Conservation (phyloP, 768 basidiomycete species). For the Psilocybe cubensis region DNA sequence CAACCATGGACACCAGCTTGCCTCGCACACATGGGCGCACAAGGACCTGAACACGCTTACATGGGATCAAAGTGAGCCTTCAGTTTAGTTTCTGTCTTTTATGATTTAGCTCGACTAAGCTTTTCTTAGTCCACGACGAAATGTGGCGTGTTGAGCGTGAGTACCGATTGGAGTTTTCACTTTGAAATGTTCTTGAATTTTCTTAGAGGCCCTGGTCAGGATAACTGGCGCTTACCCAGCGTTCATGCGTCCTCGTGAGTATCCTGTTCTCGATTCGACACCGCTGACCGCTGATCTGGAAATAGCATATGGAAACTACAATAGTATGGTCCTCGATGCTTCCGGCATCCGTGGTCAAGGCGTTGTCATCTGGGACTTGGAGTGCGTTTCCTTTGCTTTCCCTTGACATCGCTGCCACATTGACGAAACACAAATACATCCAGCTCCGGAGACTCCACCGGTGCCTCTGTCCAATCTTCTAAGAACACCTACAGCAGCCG, state of each 20-base stretch:
- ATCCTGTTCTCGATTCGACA: background rate
- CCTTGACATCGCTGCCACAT: too few relatives aligned
- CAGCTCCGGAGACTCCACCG: conserved; percentile 43
- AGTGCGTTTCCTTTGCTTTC: conserved; percentile 26
- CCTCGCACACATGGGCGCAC: conserved; percentile 39
- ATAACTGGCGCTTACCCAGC: conserved; percentile 39
- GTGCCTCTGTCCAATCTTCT: conserved; percentile 31
- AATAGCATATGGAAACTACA: conserved; percentile 43
- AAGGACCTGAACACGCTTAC: conserved; percentile 32
- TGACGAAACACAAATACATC: too few relatives aligned
- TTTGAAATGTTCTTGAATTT: background rate
- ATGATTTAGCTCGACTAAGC: background rate
- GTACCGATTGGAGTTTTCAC: background rate
- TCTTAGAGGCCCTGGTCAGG: conserved; percentile 29
- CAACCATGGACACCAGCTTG: conserved; percentile 35
- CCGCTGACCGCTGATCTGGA: background rate
- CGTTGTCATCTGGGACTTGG: conserved; percentile 41
- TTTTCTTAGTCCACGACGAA: conserved; percentile 30
- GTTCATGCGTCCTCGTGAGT: conserved; percentile 40
- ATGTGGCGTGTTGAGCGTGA: conserved; percentile 29
- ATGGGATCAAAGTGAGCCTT: conserved; percentile 10
- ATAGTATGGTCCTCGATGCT: conserved; percentile 37
- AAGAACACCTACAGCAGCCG: conserved; percentile 32
- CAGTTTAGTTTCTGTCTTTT: background rate
- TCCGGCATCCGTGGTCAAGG: conserved; percentile 28